Conservation (phyloP, 352 stramenopile species). For the Pilasporangium apinafurcum region DNA sequence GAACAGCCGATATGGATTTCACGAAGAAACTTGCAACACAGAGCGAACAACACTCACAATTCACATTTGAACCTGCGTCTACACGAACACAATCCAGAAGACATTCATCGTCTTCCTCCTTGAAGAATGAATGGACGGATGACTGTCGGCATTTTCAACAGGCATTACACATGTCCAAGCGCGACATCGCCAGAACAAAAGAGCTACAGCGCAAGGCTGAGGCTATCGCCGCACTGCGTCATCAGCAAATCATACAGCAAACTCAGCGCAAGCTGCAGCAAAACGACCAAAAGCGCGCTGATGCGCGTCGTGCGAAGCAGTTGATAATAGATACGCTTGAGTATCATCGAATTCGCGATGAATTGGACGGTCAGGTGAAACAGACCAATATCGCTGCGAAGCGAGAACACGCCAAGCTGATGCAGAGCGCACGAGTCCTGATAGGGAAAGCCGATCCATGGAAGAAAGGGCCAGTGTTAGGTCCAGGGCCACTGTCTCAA, state of each 20-base stretch:
- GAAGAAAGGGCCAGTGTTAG: constrained; percentile 23
- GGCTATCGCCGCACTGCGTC: constrained; percentile 25
- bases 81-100: constrained; percentile 13
- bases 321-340: constrained; percentile 46
- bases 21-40: not conserved
- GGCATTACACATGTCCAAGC: constrained; percentile 35
- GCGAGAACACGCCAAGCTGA: constrained; percentile 37
- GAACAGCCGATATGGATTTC: not conserved
- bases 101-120: not conserved
- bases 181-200: constrained; percentile 26
- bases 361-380: constrained; percentile 34
- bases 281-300: constrained; percentile 17
- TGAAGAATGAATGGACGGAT: constrained; percentile 31
- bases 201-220: constrained; percentile 30
- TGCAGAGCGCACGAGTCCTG: constrained; percentile 18
- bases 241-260: constrained; percentile 28
- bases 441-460: constrained; percentile 23
- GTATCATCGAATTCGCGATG: constrained; percentile 31
- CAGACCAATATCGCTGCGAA: constrained; percentile 28
- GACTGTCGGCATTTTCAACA: constrained; percentile 28
- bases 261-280: constrained; percentile 32
- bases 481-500: constrained; percentile 35
- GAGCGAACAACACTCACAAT: constrained; percentile 1
- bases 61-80: constrained; percentile 23
- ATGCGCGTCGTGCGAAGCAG: constrained; percentile 26